A percentile compares a stretch with the other conserved stretches of the same genome.
Evolutionary conservation across 805 yeast species (phyloP).

Genomic region (Cyberlindnera samutprakarnensis): DNA sequence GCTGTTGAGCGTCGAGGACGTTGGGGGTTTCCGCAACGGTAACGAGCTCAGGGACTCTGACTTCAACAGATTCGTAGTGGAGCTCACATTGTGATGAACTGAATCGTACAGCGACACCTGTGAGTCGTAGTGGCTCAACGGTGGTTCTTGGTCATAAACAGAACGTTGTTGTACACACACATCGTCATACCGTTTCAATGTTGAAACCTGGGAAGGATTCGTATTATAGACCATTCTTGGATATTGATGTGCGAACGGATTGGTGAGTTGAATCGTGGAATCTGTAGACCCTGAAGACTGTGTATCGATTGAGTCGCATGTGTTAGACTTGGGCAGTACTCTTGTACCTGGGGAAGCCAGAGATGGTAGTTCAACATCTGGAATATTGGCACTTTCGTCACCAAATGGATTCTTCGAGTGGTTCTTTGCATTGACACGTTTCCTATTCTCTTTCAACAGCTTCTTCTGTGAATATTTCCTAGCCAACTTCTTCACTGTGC

Average conservation of each 20-base stretch:
- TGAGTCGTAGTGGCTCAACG: not conserved
- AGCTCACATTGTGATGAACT: not conserved
- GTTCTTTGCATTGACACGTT: too few relatives aligned
- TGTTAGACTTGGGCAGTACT: constrained; percentile 5
- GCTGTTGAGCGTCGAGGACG: too few relatives aligned
- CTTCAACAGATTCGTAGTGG: not conserved
- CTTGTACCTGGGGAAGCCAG: too few relatives aligned
- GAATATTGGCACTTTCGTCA: constrained; percentile 2
- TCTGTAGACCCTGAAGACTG: constrained; percentile 1
- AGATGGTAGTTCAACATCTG: constrained; percentile 2
- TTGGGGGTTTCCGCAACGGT: too few relatives aligned
- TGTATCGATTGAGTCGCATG: constrained; percentile 7
- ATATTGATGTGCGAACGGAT: constrained; percentile 1
- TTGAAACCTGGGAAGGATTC: constrained; percentile 5
- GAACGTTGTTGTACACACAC: not conserved
- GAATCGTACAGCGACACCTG: not conserved
- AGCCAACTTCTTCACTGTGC: constrained; percentile 47
- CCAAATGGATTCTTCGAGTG: constrained; percentile 2
- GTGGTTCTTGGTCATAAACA: not conserved
- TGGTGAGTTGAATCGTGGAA: constrained; percentile 2
- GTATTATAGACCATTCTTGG: too few relatives aligned
- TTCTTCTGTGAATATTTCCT: constrained; percentile 14
- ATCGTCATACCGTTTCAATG: constrained; percentile 1
- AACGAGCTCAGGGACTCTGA: too few relatives aligned
- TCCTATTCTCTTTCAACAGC: constrained; percentile 5